A percentile compares a stretch with the other conserved stretches of the same genome.
phyloP scores from a whole-genome alignment of 1,284 basidiomycete species.

The Ganoderma sinense region DNA sequence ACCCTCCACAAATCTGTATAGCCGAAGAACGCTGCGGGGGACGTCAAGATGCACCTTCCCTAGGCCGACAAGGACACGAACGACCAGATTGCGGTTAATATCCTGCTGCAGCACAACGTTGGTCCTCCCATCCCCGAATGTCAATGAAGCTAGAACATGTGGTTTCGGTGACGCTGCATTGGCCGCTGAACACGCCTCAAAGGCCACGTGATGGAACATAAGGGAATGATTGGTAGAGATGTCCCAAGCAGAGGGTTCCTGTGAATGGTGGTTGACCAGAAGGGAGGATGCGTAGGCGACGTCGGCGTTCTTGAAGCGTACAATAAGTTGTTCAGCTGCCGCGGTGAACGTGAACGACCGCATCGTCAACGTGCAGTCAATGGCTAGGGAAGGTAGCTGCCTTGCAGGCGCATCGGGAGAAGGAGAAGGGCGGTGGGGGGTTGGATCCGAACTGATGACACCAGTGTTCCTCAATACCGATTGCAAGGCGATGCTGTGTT shows the following conservation, averaged over 20 bases:
- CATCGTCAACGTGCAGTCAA: conserved; percentile 35
- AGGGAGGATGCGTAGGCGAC: conserved; percentile 50
- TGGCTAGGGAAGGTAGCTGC: conserved; percentile 19
- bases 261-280: conserved; percentile 44
- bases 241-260: conserved; percentile 32
- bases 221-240: conserved; percentile 57
- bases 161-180: conserved; percentile 49
- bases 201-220: conserved; percentile 54
- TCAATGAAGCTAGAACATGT: conserved; percentile 67
- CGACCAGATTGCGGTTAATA: conserved; percentile 42
- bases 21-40: conserved; percentile 79
- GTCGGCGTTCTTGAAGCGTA: conserved; percentile 52
- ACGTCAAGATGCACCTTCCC: conserved; percentile 61
- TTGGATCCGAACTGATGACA: neutral
- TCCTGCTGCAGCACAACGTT: conserved; percentile 57
- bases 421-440: neutral
- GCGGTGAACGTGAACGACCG: conserved; percentile 57
- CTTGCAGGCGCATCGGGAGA: conserved; percentile 1
- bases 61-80: conserved; percentile 55
- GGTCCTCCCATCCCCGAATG: conserved; percentile 52
- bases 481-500: conserved; percentile 19
- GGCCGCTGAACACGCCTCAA: conserved; percentile 65
- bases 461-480: conserved; percentile 2
- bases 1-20: conserved; percentile 80
- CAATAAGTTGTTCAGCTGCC: conserved; percentile 55